Evolutionary conservation across 2,329 filamentous ascomycete species (phyloP), one percentile per base, ranked within the genome.

Genomic region (Phoma sp.): DNA sequence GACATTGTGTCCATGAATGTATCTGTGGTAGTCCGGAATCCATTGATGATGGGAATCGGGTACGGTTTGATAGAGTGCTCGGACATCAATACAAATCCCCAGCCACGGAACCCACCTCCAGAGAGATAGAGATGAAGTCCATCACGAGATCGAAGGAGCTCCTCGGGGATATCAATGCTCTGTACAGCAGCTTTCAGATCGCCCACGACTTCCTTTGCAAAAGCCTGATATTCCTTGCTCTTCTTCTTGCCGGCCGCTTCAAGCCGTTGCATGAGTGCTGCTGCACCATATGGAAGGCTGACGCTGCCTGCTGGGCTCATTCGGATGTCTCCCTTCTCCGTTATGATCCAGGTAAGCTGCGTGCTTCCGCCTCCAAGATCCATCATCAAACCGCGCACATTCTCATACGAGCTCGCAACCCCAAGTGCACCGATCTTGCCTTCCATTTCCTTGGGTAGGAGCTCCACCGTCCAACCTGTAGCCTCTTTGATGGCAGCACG

Each of bases 21-120:
- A 3, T 78, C 68, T 9, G 84, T 83, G 0, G 81, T 73, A 1
- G 87, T 89, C 7, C 80, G 84, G 74, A 95, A 96, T 2, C 89
- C 88, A 58, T 92, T 93, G 72, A 95, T 88, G 18, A 89, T 87
- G 0, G 91, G 85, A 24, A 96, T 89, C 0, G 93, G 93, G 71
- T 96, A 97, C 0, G 91, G 91, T 48, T 83, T 79, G 38, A 91
- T 83, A 5, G 79, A 75, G 65, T 93, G 89, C 61, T 85, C 83
- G 69, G 89, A 87, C 89, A 96, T 93, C 47, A 96, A 81, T 68
- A 96, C 86, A 73, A 91, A 96, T 6, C 92, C 93, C 80, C 96
- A 96, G 13, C 93, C 93, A 32, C 93, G 82, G 70, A 96, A 96
- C 0, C 93, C 93, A 23, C 93, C 93, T 38, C 93, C 93, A 58